Conservation (phyloP, 1,139 yeast species). For the Sugiyamaella paludigena region DNA sequence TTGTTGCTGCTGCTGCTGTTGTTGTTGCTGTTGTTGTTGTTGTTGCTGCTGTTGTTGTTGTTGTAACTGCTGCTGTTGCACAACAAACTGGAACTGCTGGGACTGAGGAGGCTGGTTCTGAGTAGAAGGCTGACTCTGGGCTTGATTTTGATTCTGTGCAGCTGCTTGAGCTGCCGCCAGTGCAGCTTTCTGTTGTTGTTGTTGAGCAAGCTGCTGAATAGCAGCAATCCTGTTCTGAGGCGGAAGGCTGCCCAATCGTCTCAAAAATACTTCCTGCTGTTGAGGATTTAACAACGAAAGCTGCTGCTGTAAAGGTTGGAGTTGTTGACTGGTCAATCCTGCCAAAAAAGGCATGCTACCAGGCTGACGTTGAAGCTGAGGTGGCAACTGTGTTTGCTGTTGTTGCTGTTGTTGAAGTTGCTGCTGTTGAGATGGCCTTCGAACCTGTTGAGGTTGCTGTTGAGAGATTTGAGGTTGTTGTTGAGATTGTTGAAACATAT, state of each 20-base stretch:
- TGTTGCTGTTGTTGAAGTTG: conserved; percentile 13
- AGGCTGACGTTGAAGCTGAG: conserved; percentile 2
- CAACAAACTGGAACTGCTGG: conserved; percentile 14
- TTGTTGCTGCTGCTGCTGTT: conserved; percentile 16
- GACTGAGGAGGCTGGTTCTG: conserved; percentile 13
- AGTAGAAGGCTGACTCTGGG: conserved; percentile 11
- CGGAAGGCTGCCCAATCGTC: conserved; percentile 19
- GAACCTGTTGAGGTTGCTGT: conserved; percentile 7
- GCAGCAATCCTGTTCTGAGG: conserved; percentile 9
- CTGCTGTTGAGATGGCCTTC: conserved; percentile 9
- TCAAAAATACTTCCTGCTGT: conserved; percentile 26
- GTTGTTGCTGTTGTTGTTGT: neutral
- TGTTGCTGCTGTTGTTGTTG: conserved; percentile 12
- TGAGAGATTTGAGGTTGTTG: conserved; percentile 2
- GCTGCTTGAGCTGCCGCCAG: conserved; percentile 7
- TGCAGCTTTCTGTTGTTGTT: conserved; percentile 11
- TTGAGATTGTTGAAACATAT: conserved; percentile 13
- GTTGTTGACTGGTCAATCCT: conserved; percentile 24
- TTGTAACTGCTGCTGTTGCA: conserved; percentile 21
- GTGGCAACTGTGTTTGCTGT: conserved; percentile 5
- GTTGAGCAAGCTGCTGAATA: conserved; percentile 19
- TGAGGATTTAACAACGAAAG: conserved; percentile 24
- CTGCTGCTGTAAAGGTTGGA: conserved; percentile 25
- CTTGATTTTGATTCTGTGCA: conserved; percentile 10
- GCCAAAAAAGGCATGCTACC: neutral